Evolutionary conservation across 2,329 filamentous ascomycete species (phyloP), one percentile per base, ranked within the genome.

Genomic region (Aschersonia sp.): DNA sequence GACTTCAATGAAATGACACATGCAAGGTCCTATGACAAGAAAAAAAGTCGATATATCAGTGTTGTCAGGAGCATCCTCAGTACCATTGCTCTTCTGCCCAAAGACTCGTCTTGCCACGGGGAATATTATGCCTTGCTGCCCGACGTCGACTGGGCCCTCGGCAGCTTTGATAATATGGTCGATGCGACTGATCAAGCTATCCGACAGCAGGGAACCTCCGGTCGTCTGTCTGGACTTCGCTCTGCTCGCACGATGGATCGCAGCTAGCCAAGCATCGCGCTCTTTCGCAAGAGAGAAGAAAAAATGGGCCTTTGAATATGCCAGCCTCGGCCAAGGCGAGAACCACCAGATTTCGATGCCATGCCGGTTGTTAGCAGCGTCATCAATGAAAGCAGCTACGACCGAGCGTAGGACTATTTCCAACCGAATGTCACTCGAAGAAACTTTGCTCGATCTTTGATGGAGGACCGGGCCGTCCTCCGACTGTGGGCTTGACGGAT

Each of bases 331-430:
- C 48, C 66, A 62, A 12, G 61, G 57, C 11, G 68, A 68, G 49
- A 67, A 69, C 75, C 75, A 78, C 73, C 74, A 78, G 2, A 78
- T 63, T 54, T 79, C 75, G 46, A 78, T 58, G 5, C 72, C 72
- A 43, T 72, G 74, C 6, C 69, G 67, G 10, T 71, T 67, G 44
- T 68, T 65, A 1, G 67, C 66, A 42, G 67, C 68, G 54, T 77
- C 73, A 32, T 73, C 69, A 32, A 67, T 68, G 52, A 76, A 77
- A 2, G 68, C 68, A 2, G 75, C 71, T 39, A 78, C 69, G 30
- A 78, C 64, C 39, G 66, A 68, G 12, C 69, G 65, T 6, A 77
- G 58, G 0, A 74, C 71, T 6, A 79, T 67, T 45, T 70, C 66
- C 33, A 73, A 55, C 14, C 66, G 65, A 48, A 65, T 53, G 44